A percentile compares a stretch with the other conserved stretches of the same genome.
Conservation (phyloP, 2,329 filamentous ascomycete species). For the Periconia macrospinosa region DNA sequence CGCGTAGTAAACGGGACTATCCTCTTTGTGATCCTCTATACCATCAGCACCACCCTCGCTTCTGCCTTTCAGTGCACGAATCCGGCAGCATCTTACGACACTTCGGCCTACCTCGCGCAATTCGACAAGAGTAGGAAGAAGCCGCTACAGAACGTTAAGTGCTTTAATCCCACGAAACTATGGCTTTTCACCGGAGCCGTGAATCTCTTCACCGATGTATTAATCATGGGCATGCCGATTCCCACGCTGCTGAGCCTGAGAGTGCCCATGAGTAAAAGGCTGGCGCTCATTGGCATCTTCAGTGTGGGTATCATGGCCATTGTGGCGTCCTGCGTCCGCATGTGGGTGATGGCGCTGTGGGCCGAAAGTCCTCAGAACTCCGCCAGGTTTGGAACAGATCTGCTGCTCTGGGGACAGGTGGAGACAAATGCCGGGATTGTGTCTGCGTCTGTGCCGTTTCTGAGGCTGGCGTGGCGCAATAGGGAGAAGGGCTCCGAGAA, state of each 20-base stretch:
- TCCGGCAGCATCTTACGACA: conserved; percentile 30
- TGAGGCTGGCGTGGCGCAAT: conserved; percentile 46
- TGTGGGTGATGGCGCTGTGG: conserved; percentile 43
- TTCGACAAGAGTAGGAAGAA: conserved; percentile 24
- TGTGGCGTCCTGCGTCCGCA: conserved; percentile 37
- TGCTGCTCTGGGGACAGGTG: conserved; percentile 51
- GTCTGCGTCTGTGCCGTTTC: conserved; percentile 49
- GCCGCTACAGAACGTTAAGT: conserved; percentile 20
- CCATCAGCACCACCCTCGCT: conserved; percentile 29
- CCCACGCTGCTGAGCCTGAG: conserved; percentile 51
- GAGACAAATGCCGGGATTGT: conserved; percentile 53
- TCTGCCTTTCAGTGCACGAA: conserved; percentile 37
- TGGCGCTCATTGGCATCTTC: conserved; percentile 51
- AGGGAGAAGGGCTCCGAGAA: conserved; percentile 11
- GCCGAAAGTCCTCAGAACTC: conserved; percentile 39
- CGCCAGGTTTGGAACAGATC: conserved; percentile 39
- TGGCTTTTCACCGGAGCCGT: conserved; percentile 43
- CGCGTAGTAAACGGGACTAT: conserved; percentile 32
- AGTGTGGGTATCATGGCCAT: conserved; percentile 40
- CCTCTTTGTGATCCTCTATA: conserved; percentile 33
- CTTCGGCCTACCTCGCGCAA: conserved; percentile 31
- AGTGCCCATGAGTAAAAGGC: conserved; percentile 53
- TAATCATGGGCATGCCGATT: conserved; percentile 50
- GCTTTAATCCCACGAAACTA: conserved; percentile 34
- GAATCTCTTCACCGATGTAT: conserved; percentile 47